Evolutionary conservation across 805 yeast genomes (phyloP), one percentile per base, ranked within the genome.

Genomic region (Huiozyma sinensis): DNA sequence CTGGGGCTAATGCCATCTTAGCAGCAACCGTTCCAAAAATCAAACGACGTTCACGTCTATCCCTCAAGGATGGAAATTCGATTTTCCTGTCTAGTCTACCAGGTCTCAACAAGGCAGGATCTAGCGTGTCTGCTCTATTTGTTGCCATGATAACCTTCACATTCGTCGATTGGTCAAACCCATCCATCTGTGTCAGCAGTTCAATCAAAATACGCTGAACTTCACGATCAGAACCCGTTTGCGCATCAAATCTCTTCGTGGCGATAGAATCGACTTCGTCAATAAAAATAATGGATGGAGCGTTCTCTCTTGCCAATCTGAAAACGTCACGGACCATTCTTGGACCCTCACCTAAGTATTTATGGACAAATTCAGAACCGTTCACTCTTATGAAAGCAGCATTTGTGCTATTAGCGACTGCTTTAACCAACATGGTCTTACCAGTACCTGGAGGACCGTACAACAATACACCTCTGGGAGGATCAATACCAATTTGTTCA

Each of bases 391-490:
- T 92, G 58, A 92, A 92, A 5, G 96, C 75, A 2, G 98, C 98
- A 1, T 95, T 85, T 4, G 97, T 83, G 45, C 90, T 80, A 67
- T 92, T 90, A 9, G 99, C 99, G 39, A 92, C 99, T 0, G 99
- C 98, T 66, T 92, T 92, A 40, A 92, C 99, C 61, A 92, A 75
- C 97, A 92, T 89, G 24, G 99, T 92, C 66, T 92, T 92, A 58
- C 99, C 99, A 1, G 98, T 92, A 63, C 99, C 99, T 40, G 99
- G 99, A 8, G 98, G 97, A n/a, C 99, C 99, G 66, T 92, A 92
- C 48, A 92, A 71, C 54, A 92, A 68, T 30, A 92, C 98, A 57
- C 99, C 99, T 54, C 97, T 80, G 50, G 99, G 99, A 13, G 98
- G 98, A 58, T 92, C 97, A 52, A 92, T 89, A 68, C 99, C 99